A percentile compares a stretch with the other conserved stretches of the same genome.
phyloP scores from a whole-genome alignment of 345 rosid genomes.

The Hirschfeldia incana region DNA sequence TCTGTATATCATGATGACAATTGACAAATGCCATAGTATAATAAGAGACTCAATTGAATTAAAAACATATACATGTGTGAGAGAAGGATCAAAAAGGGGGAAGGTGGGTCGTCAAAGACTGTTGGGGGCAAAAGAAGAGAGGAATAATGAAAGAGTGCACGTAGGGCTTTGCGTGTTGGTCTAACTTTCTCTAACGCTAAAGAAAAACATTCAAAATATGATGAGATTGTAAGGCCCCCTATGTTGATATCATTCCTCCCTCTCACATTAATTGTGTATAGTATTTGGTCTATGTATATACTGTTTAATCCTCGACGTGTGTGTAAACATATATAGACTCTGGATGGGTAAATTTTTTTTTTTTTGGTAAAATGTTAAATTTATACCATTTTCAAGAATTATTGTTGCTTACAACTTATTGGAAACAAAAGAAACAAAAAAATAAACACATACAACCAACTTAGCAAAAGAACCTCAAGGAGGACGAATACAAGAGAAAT shows the following conservation, averaged over 20 bases:
- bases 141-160: constrained; percentile 49
- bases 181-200: constrained; percentile 36
- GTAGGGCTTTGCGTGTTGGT: constrained; percentile 69
- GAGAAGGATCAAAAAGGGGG: constrained; percentile 12
- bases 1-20: constrained; percentile 18
- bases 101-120: constrained; percentile 41
- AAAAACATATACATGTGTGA: background rate
- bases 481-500: background rate
- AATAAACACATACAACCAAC: too few species aligned
- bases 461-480: too few species aligned
- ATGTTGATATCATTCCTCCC: constrained; percentile 50
- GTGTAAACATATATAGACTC: background rate
- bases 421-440: too few species aligned
- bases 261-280: constrained; percentile 2
- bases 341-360: background rate
- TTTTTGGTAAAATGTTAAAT: too few species aligned
- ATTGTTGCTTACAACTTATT: too few species aligned
- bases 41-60: constrained; percentile 15
- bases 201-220: constrained; percentile 9
- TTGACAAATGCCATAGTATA: constrained; percentile 20
- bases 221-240: constrained; percentile 38
- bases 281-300: constrained; percentile 11
- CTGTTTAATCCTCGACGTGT: background rate
- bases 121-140: constrained; percentile 42
- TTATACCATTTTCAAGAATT: too few species aligned